These are phyloP conservation scores for Penicillium sp. DNA, from an alignment of 2,329 filamentous ascomycete genomes.

Conservation along the genomic window DNA sequence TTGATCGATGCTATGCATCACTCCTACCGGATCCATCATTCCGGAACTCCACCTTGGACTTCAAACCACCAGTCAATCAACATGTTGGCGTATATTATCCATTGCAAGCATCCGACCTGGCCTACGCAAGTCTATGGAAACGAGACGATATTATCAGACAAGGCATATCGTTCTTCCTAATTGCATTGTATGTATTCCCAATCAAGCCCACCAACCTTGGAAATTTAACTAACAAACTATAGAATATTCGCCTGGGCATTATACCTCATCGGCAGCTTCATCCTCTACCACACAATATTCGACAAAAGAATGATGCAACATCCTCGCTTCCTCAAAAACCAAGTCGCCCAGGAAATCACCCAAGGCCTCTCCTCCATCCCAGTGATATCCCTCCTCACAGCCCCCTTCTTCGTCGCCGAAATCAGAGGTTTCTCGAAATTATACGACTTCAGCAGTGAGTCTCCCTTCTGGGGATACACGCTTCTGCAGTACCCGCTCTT, in stretches of 20 bases:
- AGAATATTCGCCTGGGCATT: conserved; percentile 81
- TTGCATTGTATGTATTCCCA: conserved; percentile 24
- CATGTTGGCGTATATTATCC: conserved; percentile 28
- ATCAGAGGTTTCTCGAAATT: conserved; percentile 81
- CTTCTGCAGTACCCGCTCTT: conserved; percentile 82
- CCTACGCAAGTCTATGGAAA: conserved; percentile 29
- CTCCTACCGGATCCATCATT: conserved; percentile 17
- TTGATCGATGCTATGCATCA: conserved; percentile 72
- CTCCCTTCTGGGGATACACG: conserved; percentile 74
- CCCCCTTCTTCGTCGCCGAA: conserved; percentile 78
- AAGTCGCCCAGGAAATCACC: conserved; percentile 78
- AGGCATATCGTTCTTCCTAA: conserved; percentile 28
- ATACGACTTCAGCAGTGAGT: conserved; percentile 73
- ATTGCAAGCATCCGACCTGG: conserved; percentile 28
- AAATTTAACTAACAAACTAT: background rate
- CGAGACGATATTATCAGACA: conserved; percentile 31
- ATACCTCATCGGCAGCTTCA: conserved; percentile 78
- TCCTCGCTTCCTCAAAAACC: conserved; percentile 91
- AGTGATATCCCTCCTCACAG: conserved; percentile 76
- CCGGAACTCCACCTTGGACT: background rate
- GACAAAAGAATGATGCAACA: conserved; percentile 85
- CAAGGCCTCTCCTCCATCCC: conserved; percentile 76
- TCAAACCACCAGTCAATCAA: conserved; percentile 19
- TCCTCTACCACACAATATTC: conserved; percentile 86
- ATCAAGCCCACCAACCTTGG: background rate